A percentile compares a stretch with the other conserved stretches of the same genome.
phyloP scores from a whole-genome alignment of 352 stramenopile genomes.

The Globisporangium acanthophoron region DNA sequence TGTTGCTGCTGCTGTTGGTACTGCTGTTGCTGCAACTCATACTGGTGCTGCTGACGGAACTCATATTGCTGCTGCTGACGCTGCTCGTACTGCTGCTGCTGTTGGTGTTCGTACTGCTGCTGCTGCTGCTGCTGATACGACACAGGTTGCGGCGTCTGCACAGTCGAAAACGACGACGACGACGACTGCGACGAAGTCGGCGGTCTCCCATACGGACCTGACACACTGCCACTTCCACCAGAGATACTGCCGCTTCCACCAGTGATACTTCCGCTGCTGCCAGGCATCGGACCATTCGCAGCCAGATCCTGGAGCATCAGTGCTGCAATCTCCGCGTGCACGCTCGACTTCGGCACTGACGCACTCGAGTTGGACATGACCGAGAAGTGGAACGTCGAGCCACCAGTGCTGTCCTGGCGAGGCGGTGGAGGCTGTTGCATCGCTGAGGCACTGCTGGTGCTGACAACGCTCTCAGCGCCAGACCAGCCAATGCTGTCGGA shows the following conservation, averaged over 20 bases:
- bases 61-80: too few species aligned
- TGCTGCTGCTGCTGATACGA: background rate
- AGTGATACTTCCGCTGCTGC: too few species aligned
- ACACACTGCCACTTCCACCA: background rate
- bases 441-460: background rate
- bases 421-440: background rate
- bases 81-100: background rate
- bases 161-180: background rate
- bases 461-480: conserved; percentile 1
- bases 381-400: conserved; percentile 13
- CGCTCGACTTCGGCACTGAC: conserved; percentile 5
- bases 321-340: conserved; percentile 12
- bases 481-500: conserved; percentile 7
- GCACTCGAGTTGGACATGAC: conserved; percentile 5
- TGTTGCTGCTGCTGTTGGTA: background rate
- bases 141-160: background rate
- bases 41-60: background rate
- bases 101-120: background rate
- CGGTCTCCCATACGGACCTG: conserved; percentile 8
- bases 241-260: too few species aligned
- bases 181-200: background rate
- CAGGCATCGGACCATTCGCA: background rate
- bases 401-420: background rate
- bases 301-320: conserved; percentile 14
- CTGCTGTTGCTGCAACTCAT: too few species aligned